Percentiles rank a stretch among this genome's conserved stretches.
These are phyloP conservation scores for Metschnikowia matae DNA, from an alignment of 805 yeast genomes.

Conservation along the genomic window DNA sequence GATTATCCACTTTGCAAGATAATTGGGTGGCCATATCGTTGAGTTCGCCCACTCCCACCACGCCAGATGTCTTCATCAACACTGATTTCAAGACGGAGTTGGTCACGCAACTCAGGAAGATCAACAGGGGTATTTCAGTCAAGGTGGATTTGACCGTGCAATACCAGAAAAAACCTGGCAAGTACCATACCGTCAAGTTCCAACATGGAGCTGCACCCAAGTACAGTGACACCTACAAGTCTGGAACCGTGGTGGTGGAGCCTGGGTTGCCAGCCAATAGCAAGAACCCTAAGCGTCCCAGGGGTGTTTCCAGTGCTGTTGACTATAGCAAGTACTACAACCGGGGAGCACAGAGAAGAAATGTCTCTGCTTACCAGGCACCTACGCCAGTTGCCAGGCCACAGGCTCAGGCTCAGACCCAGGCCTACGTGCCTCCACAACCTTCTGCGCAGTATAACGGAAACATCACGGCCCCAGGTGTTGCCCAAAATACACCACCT, in stretches of 20 bases:
- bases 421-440: conserved; percentile 14
- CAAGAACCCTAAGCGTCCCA: conserved; percentile 71
- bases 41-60: conserved; percentile 41
- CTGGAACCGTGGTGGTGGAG: conserved; percentile 78
- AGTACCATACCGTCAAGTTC: conserved; percentile 71
- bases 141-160: conserved; percentile 67
- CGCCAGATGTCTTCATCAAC: conserved; percentile 78
- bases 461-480: conserved; percentile 10
- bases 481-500: conserved; percentile 1
- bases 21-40: conserved; percentile 83
- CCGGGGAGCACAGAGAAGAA: conserved; percentile 22
- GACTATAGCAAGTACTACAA: conserved; percentile 43
- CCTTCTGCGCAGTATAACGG: conserved; percentile 15
- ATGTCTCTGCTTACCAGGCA: conserved; percentile 9
- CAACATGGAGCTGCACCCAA: conserved; percentile 54
- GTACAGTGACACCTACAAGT: conserved; percentile 74
- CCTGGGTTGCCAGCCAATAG: conserved; percentile 75
- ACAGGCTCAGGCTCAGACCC: conserved; percentile 11
- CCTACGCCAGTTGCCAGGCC: conserved; percentile 18
- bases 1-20: conserved; percentile 75
- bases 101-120: conserved; percentile 63
- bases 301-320: conserved; percentile 40
- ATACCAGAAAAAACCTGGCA: conserved; percentile 90
- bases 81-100: conserved; percentile 87
- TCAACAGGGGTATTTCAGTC: conserved; percentile 56